Percentiles rank a stretch among this genome's conserved stretches.
These are phyloP conservation scores for Mikania micrantha DNA, from an alignment of 129 eudicot genomes.

Conservation along the genomic window DNA sequence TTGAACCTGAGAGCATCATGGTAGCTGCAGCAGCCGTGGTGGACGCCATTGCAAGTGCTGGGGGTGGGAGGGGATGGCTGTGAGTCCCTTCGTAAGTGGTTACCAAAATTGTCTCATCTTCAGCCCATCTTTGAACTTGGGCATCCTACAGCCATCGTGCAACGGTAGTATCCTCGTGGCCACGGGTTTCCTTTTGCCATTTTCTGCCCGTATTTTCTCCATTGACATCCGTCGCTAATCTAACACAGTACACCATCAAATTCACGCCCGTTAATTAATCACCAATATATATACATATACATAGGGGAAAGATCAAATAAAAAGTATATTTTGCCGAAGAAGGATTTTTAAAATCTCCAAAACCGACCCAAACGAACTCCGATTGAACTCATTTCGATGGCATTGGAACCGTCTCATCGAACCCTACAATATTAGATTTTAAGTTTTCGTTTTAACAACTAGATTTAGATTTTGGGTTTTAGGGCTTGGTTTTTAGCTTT, in stretches of 20 bases:
- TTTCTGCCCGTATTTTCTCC: constrained; percentile 74
- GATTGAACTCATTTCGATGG: too few relatives aligned
- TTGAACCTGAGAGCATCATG: constrained; percentile 96
- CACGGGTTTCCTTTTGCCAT: constrained; percentile 86
- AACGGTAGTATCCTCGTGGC: constrained; percentile 86
- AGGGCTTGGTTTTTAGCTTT: too few relatives aligned
- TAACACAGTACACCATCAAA: constrained; percentile 1
- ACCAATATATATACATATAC: too few relatives aligned
- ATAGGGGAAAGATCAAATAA: too few relatives aligned
- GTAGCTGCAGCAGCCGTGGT: constrained; percentile 83
- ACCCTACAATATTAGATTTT: too few relatives aligned
- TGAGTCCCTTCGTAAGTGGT: constrained; percentile 90
- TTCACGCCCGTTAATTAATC: too few relatives aligned
- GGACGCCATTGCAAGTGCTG: constrained; percentile 83
- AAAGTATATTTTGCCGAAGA: too few relatives aligned
- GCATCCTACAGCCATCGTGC: constrained; percentile 76
- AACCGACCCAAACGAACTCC: too few relatives aligned
- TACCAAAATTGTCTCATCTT: constrained; percentile 59
- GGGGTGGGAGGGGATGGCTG: constrained; percentile 92
- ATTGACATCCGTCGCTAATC: constrained; percentile 80
- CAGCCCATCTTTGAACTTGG: constrained; percentile 98
- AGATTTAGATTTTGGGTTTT: too few relatives aligned
- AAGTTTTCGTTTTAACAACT: too few relatives aligned
- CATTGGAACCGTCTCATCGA: too few relatives aligned
- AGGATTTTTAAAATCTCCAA: too few relatives aligned